A percentile compares a stretch with the other conserved stretches of the same genome.
Conservation (phyloP, 306 rosid species). For the Cucumis hystrix region DNA sequence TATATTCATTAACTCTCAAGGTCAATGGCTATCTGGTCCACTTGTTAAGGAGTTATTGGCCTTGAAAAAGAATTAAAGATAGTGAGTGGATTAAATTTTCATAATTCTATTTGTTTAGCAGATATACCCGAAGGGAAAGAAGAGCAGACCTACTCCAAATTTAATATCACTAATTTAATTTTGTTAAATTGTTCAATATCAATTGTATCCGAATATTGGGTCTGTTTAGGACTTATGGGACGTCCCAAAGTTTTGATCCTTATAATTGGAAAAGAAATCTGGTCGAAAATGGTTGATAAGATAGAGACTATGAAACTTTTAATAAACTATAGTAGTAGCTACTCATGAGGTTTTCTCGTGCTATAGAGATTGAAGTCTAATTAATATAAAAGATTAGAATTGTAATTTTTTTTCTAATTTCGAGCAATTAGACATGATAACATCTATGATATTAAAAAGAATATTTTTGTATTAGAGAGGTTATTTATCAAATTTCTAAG, state of each 20-base stretch:
- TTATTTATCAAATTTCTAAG: no score
- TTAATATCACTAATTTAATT: not conserved
- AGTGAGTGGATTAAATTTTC: not conserved
- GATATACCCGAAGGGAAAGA: not conserved
- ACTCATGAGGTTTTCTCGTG: no score
- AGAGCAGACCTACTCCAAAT: not conserved
- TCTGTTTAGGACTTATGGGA: not conserved
- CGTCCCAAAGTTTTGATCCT: no score
- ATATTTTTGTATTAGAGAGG: no score
- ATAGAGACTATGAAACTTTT: no score
- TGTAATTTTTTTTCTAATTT: not conserved
- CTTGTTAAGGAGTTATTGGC: not conserved
- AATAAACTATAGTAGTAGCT: no score
- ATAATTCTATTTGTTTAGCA: not conserved
- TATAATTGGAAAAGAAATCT: no score
- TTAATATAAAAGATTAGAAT: no score
- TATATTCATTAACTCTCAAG: not conserved
- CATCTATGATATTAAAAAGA: not conserved
- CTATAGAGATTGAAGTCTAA: no score
- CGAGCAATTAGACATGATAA: not conserved
- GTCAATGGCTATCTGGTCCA: not conserved
- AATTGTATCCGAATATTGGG: not conserved
- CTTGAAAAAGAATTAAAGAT: not conserved
- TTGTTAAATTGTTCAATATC: not conserved
- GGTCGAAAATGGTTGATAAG: no score